Evolutionary conservation across 2,329 filamentous ascomycete genomes (phyloP), one percentile per base, ranked within the genome.

Genomic region (Colletotrichum karsti): DNA sequence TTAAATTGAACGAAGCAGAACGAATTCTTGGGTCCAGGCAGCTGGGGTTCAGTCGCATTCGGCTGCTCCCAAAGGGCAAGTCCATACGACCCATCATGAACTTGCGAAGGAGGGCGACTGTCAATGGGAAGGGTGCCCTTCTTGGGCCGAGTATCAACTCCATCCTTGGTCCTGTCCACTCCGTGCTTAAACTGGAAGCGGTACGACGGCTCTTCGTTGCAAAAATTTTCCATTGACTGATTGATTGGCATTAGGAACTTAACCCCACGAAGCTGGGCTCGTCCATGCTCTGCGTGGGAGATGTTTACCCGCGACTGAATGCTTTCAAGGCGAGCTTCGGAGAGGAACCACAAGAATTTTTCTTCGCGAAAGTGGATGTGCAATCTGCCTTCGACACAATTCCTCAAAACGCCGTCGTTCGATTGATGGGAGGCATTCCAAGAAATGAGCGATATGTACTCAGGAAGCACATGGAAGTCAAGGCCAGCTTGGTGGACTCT

Each of bases 371-470:
- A 77, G 84, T 97, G 12, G 96, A 99, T 75, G 95, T 99, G 20
- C 89, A 93, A 76, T 90, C 93, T 2, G 97, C 95, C 73, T 99
- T 98, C 77, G 96, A 99, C 78, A 97, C 93, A 0, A 98, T 99
- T 48, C 96, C 96, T 0, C 96, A 98, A 77, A 80, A 87, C 26
- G 88, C 89, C 1, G 83, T 98, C 18, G 75, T 98, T 35, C 77
- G 84, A 24, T 82, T 98, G 26, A 87, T 97, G 70, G 78, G 71
- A 65, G 90, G 75, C 58, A 89, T 87, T 71, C 88, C 78, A 70
- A 82, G 81, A 12, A 82, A 92, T 64, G 79, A 85, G 3, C 81
- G 83, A 22, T 99, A 99, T 75, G 85, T 86, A 7, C 86, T 97
- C 53, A 86, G 86, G 7, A 94, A 91, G 71, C 91, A 98, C 73